Evolutionary conservation across 1,284 basidiomycete species (phyloP).

Genomic region (Boletellus deceptivus): DNA sequence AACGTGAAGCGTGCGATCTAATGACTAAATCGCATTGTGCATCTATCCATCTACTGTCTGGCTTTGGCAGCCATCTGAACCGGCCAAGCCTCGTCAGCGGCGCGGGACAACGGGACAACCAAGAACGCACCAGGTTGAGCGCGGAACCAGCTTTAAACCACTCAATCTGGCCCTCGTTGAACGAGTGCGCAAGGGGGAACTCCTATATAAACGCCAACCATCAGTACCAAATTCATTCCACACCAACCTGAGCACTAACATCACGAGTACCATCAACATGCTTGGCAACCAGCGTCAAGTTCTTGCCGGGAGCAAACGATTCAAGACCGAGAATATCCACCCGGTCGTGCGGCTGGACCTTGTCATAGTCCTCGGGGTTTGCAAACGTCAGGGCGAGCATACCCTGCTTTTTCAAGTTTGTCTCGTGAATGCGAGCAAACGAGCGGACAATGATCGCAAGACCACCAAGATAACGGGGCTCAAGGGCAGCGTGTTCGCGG

Average conservation of each 20-base stretch:
- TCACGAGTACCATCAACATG: conserved; percentile 81
- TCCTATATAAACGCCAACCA: conserved; percentile 37
- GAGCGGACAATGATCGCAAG: conserved; percentile 93
- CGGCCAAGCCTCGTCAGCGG: conserved; percentile 33
- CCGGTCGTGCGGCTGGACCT: conserved; percentile 78
- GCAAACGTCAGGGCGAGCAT: conserved; percentile 92
- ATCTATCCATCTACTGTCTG: conserved; percentile 36
- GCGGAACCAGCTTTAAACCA: conserved; percentile 95
- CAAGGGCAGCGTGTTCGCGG: conserved; percentile 96
- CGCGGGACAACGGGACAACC: background rate
- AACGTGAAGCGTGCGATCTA: no score
- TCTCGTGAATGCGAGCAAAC: conserved; percentile 98
- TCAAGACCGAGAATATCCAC: conserved; percentile 85
- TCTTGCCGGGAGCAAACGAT: conserved; percentile 83
- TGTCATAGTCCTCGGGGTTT: conserved; percentile 89
- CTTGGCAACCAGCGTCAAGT: conserved; percentile 77
- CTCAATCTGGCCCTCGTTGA: conserved; percentile 88
- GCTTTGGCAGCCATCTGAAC: conserved; percentile 53
- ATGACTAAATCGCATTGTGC: background rate
- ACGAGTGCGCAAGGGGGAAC: conserved; percentile 73
- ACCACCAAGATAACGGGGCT: conserved; percentile 96
- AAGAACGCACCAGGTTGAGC: conserved; percentile 66
- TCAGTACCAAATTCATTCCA: conserved; percentile 3
- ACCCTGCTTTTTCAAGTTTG: conserved; percentile 97
- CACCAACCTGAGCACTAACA: conserved; percentile 38